These are phyloP conservation scores for Lagenidium giganteum DNA, from an alignment of 352 stramenopile genomes.

Conservation along the genomic window DNA sequence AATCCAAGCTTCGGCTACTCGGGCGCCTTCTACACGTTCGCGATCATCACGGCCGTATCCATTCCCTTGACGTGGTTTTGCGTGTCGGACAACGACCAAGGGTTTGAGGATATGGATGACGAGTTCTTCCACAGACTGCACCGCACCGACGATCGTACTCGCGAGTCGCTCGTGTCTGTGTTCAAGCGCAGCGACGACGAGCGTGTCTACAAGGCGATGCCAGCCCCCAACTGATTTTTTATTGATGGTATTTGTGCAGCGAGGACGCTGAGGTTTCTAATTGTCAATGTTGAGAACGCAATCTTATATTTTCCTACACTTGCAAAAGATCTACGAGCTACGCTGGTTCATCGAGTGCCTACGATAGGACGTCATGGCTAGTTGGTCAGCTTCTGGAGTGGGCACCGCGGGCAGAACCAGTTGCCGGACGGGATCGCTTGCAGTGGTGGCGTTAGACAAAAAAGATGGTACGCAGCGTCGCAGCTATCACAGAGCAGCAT, in stretches of 20 bases:
- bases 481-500: constrained; percentile 85
- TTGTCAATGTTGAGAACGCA: too few species aligned
- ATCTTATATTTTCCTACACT: too few species aligned
- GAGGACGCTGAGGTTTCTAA: too few species aligned
- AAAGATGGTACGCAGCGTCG: constrained; percentile 79
- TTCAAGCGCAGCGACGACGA: too few species aligned
- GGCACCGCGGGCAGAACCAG: constrained; percentile 79
- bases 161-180: constrained; percentile 17
- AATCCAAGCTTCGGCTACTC: constrained; percentile 22
- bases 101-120: constrained; percentile 13
- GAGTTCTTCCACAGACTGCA: constrained; percentile 18
- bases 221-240: too few species aligned
- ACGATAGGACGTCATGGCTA: too few species aligned
- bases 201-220: too few species aligned
- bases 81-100: constrained; percentile 17
- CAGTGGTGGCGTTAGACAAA: constrained; percentile 66
- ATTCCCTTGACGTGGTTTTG: constrained; percentile 22
- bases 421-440: constrained; percentile 57
- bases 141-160: constrained; percentile 6
- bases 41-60: constrained; percentile 18
- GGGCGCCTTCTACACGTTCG: constrained; percentile 25
- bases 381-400: too few species aligned
- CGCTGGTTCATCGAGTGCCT: too few species aligned
- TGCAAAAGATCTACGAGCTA: too few species aligned
- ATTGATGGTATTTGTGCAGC: too few species aligned